Conservation (phyloP, 305 asterid species). For the Fraxinus velutina region DNA sequence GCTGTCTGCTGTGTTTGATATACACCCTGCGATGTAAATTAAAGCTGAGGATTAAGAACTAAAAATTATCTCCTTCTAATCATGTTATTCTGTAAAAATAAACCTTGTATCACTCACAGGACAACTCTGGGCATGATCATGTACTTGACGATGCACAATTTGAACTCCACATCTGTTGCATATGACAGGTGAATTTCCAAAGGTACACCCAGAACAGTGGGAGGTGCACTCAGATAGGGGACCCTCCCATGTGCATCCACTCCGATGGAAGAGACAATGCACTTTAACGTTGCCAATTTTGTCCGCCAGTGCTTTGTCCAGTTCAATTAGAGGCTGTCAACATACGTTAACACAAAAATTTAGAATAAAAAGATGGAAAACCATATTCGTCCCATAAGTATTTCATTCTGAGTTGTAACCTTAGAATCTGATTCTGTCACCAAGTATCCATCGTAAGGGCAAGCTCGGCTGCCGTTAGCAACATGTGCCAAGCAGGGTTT, state of each 20-base stretch:
- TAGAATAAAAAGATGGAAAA: constrained; percentile 18
- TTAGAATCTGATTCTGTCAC: constrained; percentile 78
- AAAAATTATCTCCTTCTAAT: background rate
- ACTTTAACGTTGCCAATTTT: constrained; percentile 77
- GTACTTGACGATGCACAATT: constrained; percentile 87
- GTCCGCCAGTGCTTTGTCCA: constrained; percentile 71
- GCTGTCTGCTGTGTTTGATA: constrained; percentile 64
- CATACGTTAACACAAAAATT: constrained; percentile 21
- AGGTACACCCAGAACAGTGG: constrained; percentile 71
- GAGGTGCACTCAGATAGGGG: constrained; percentile 59
- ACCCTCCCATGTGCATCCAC: constrained; percentile 98
- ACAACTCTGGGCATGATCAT: constrained; percentile 82
- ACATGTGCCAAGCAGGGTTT: constrained; percentile 49
- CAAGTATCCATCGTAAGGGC: constrained; percentile 87
- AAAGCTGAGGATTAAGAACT: background rate
- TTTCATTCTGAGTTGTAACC: constrained; percentile 39
- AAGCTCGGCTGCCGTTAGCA: constrained; percentile 66
- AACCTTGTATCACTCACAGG: constrained; percentile 50
- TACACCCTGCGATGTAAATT: constrained; percentile 45
- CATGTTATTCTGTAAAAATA: background rate
- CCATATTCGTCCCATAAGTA: constrained; percentile 15
- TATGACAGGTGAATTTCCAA: constrained; percentile 78
- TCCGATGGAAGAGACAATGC: constrained; percentile 72
- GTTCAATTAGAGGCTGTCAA: constrained; percentile 67
- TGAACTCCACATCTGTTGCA: constrained; percentile 86